Evolutionary conservation across 139 green algal species (phyloP), one percentile per base, ranked within the genome.

Genomic region (Chlorella sorokiniana): DNA sequence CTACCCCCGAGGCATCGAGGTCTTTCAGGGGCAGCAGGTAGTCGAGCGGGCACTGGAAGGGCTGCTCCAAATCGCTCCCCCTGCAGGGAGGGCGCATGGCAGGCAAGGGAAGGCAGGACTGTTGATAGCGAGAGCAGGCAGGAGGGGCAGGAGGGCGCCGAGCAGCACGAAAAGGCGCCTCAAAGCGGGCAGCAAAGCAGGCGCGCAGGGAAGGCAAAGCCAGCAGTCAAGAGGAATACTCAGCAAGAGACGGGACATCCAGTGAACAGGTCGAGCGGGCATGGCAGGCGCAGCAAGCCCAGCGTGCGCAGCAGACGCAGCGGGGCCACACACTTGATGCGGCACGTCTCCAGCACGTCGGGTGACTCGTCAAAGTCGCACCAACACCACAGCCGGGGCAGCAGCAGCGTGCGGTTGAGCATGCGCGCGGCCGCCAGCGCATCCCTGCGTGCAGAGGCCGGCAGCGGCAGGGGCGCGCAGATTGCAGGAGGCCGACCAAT

Each of bases 291-390:
- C n/a, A n/a, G n/a, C n/a, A n/a, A n/a, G n/a, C n/a, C n/a, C n/a
- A n/a, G n/a, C n/a, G n/a, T n/a, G n/a, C n/a, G n/a, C n/a, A n/a
- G n/a, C n/a, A n/a, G n/a, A n/a, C n/a, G n/a, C n/a, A n/a, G n/a
- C n/a, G n/a, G n/a, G n/a, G n/a, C 6, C 56, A 27, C 64, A 42
- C 45, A 77, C 70, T 67, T 79, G 72, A 79, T 79, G 51, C 72
- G 72, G 72, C 72, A 79, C 35, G 33, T 20, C 8, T 41, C 16
- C 16, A 79, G 51, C 23, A 79, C 51, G 51, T 51, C 23, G 29
- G 72, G 72, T 35, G 67, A 51, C 51, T 79, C 72, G 35, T 79
- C 72, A 54, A 29, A 67, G 51, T 79, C 72, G 7, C 72, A 79
- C 72, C 72, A 79, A 37, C 72, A 79, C 48, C 48, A 67, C 35